Evolutionary conservation across 371 early-diverging fungal genomes (phyloP).

Genomic region (Catenaria anguillulae): DNA sequence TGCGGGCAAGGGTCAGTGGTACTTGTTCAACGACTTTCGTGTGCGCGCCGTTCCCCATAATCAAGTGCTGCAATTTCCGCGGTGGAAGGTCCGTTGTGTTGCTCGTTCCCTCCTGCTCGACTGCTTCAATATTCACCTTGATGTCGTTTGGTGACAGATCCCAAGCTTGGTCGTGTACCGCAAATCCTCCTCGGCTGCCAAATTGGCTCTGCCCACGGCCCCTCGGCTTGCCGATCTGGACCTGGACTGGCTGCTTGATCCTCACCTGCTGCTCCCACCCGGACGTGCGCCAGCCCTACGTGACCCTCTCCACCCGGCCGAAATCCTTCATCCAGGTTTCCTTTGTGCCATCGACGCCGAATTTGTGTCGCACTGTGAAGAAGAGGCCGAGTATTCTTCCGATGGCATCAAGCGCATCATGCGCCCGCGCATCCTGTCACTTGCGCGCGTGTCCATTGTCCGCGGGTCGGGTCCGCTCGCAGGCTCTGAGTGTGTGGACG

Average conservation of each 20-base stretch:
- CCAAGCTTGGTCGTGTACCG: no score
- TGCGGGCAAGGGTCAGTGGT: slow-evolving; percentile 37
- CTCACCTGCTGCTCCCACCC: slow-evolving; percentile 25
- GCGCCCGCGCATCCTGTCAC: slow-evolving; percentile 58
- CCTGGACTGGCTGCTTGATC: slow-evolving; percentile 42
- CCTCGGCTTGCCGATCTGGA: no score
- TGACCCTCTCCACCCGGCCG: not conserved
- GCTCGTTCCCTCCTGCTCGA: no score
- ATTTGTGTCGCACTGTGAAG: slow-evolving; percentile 67
- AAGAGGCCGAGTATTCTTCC: slow-evolving; percentile 76
- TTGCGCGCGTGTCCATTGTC: slow-evolving; percentile 81
- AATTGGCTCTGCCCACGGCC: no score
- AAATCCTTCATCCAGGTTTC: slow-evolving; percentile 35
- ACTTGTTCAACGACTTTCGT: slow-evolving; percentile 84
- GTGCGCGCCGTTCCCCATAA: slow-evolving; percentile 54
- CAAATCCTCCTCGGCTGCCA: no score
- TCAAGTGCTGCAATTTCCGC: slow-evolving; percentile 50
- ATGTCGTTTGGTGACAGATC: no score
- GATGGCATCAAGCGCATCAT: slow-evolving; percentile 71
- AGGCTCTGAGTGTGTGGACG: slow-evolving; percentile 81
- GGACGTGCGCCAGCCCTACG: slow-evolving; percentile 10
- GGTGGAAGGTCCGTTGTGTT: slow-evolving; percentile 67
- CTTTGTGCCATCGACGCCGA: slow-evolving; percentile 84
- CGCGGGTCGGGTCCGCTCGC: slow-evolving; percentile 58
- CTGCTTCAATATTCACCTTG: no score